Base-by-base conservation (phyloP, 768 basidiomycete genomes). In the Pulveroboletus frians region DNA sequence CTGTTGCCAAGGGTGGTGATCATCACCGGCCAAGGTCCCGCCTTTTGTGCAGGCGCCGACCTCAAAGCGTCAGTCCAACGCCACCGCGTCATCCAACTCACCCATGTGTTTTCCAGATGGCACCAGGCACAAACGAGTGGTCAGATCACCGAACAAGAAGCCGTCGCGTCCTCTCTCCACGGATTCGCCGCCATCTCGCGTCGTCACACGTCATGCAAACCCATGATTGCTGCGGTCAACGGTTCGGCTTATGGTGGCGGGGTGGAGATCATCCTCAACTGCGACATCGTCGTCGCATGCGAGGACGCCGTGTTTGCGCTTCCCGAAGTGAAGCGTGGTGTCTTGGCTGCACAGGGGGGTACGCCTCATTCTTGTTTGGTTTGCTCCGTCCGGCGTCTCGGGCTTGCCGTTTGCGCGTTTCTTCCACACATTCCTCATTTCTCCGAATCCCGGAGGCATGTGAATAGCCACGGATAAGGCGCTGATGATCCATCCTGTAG, bases 11-110 rank as follows among this genome's bases (percentile, higher is more conserved):
- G 88, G 88, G 84, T 85, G 9, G 78, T 74, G 32, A 73, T 92
- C 56, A 62, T 91, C 41, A 90, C 88, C 41, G 88, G 88, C 20
- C 74, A 77, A 52, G 88, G 88, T 10, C 77, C 80, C 38, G 61
- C 76, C 1, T 92, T 92, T 67, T 89, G 87, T 56, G 86, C 87
- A 14, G 89, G 88, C 14, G 85, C 85, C 34, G 89, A 91, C 65
- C 73, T 91, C 43, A 81, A 82, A 68, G 78, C 77, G 85, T 87
- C 61, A 50, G 81, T 74, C 5, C 10, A 3, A 34, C 29, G 41
- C 47, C 46, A 50, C 39, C 23, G 34, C 6, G 14, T 9, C 9
- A 17, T 18, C 27, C 31, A 13, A 13, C 23, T 20, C 32, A 35
- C n/a, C 40, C 2, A 20, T 21, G 5, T 23, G 31, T 15, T 10